Evolutionary conservation across 2,329 filamentous ascomycete species (phyloP), one percentile per base, ranked within the genome.

Genomic region (Chrysoporthe cubensis): DNA sequence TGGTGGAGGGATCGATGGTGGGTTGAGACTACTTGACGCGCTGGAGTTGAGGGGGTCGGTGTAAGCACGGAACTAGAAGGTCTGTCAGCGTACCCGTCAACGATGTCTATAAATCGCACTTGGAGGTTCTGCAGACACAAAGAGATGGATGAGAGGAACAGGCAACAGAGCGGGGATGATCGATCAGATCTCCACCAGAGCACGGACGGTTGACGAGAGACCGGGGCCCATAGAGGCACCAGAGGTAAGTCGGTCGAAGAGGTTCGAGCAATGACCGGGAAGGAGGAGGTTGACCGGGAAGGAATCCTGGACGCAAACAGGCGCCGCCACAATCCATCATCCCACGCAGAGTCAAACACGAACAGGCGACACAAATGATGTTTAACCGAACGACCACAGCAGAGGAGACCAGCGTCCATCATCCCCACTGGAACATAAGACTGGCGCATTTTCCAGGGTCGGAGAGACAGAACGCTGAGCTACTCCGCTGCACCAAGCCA

Each of bases 1-100:
- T 2, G 87, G 87, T 7, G 87, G 86, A 3, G 81, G 85, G 60
- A 88, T 84, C 14, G 86, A 87, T 2, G 86, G 88, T 59, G 85
- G 87, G 67, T 84, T 83, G 72, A 87, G 78, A 59, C 59, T 69
- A 54, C 66, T 67, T 52, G 65, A 58, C 40, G 66, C 60, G 52
- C 79, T 77, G 67, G 79, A 79, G 75, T 84, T 86, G 63, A 86
- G 76, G 16, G 84, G 81, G 72, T 88, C 85, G 48, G 85, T 86
- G 72, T 88, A 88, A 18, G 85, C 82, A 70, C 86, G 87, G 75
- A 89, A 88, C 87, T 88, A 67, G 34, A 48, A 72, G 66, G 71
- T 64, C n/a, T 59, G 66, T 69, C 67, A 69, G 68, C 58, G 37
- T 48, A 26, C 18, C 16, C 14, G 34, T 11, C 56, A 42, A 42